Percentiles rank a stretch among this genome's conserved stretches.
These are phyloP conservation scores for Phytopythium helicoides DNA, from an alignment of 352 stramenopile genomes.

Conservation along the genomic window DNA sequence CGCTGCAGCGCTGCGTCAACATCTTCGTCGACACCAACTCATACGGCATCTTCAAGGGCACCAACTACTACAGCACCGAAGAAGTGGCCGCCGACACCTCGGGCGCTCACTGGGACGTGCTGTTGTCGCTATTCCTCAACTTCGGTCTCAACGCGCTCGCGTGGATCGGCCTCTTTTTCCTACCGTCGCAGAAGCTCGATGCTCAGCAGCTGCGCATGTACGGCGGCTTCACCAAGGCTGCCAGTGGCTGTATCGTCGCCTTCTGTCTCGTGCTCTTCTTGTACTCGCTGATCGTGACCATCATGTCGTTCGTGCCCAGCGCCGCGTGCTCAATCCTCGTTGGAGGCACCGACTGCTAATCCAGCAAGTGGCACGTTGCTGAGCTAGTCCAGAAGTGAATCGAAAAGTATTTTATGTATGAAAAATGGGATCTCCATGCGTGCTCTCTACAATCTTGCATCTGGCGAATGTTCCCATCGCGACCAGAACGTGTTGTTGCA, in stretches of 20 bases:
- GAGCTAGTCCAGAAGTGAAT: too few species aligned
- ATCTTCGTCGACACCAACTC: constrained; percentile 60
- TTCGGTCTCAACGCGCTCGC: constrained; percentile 54
- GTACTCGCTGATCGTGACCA: constrained; percentile 32
- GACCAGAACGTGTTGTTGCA: too few species aligned
- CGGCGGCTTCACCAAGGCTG: constrained; percentile 53
- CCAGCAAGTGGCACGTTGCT: too few species aligned
- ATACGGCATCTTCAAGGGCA: constrained; percentile 39
- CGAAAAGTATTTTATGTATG: background rate
- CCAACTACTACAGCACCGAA: constrained; percentile 38
- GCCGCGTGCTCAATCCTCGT: constrained; percentile 33
- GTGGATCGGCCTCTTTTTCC: constrained; percentile 53
- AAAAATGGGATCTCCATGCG: too few species aligned
- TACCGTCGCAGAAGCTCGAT: constrained; percentile 71
- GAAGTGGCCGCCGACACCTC: constrained; percentile 31
- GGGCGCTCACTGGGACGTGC: constrained; percentile 39
- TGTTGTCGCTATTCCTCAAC: constrained; percentile 49
- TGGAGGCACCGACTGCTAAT: constrained; percentile 28
- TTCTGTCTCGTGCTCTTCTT: constrained; percentile 32
- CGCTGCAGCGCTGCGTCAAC: constrained; percentile 51
- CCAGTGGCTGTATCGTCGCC: constrained; percentile 22
- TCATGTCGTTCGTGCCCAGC: constrained; percentile 34
- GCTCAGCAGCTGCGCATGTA: constrained; percentile 69
- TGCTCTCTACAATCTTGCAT: too few species aligned
- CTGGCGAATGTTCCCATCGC: too few species aligned